A percentile compares a stretch with the other conserved stretches of the same genome.
These are phyloP conservation scores for Spizellomyces sp. DNA, from an alignment of 192 early-diverging fungal species.

Conservation along the genomic window DNA sequence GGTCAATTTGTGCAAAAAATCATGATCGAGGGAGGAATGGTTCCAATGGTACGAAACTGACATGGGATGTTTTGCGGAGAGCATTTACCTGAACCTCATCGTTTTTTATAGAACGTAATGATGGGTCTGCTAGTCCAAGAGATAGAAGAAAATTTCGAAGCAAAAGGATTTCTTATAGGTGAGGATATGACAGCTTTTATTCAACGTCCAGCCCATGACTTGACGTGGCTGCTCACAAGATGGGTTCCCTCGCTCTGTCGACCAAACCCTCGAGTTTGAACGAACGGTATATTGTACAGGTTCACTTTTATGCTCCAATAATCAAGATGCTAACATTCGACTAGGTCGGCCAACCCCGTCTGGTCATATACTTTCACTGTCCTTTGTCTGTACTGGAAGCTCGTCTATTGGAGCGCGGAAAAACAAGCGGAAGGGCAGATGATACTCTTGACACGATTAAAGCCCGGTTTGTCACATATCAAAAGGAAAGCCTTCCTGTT, in stretches of 20 bases:
- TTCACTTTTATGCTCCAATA: conserved; percentile 1
- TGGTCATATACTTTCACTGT: conserved; percentile 46
- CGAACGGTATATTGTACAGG: conserved; percentile 15
- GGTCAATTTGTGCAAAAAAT: conserved; percentile 79
- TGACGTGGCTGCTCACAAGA: too few relatives aligned
- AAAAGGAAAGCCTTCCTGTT: conserved; percentile 52
- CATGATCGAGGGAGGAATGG: conserved; percentile 91
- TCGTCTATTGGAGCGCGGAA: conserved; percentile 55
- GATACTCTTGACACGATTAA: conserved; percentile 58
- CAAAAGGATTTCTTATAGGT: conserved; percentile 49
- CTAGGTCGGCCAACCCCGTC: conserved; percentile 20
- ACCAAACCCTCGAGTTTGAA: conserved; percentile 58
- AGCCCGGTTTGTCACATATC: conserved; percentile 53
- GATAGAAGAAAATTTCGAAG: conserved; percentile 33
- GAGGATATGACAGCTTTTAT: conserved; percentile 2
- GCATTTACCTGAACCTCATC: not conserved
- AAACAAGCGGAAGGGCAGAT: conserved; percentile 55
- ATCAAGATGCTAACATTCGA: conserved; percentile 5
- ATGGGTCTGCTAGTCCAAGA: conserved; percentile 39
- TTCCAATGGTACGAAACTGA: conserved; percentile 58
- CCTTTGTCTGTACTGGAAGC: conserved; percentile 52
- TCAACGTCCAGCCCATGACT: not conserved
- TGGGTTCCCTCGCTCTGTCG: conserved; percentile 56
- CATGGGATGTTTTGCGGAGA: not conserved
- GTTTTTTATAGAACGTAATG: conserved; percentile 27